phyloP scores from a whole-genome alignment of 768 basidiomycete species.

The Serpula lacrymans region DNA sequence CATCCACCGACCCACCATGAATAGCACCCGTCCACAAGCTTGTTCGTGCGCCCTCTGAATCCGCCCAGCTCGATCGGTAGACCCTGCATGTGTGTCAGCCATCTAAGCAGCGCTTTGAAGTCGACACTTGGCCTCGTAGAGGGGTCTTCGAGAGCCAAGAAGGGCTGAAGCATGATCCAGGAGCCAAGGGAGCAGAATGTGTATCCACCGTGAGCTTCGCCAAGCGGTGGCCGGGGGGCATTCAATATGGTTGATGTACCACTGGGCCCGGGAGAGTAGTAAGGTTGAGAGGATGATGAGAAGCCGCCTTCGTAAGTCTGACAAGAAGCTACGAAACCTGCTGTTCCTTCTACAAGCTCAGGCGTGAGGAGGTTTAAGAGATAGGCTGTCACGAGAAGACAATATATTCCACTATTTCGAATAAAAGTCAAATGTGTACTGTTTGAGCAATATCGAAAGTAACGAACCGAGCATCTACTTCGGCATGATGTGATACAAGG shows the following conservation, averaged over 20 bases:
- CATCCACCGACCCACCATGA: slow-evolving; percentile 99
- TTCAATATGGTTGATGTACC: slow-evolving; percentile 29
- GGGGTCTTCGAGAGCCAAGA: slow-evolving; percentile 27
- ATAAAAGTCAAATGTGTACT: not conserved
- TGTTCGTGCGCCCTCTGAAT: slow-evolving; percentile 92
- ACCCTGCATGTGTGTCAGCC: slow-evolving; percentile 88
- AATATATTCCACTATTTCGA: slow-evolving; percentile 79
- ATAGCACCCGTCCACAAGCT: slow-evolving; percentile 99
- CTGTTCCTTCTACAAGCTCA: slow-evolving; percentile 72
- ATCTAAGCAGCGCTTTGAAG: slow-evolving; percentile 59
- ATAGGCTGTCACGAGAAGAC: slow-evolving; percentile 79
- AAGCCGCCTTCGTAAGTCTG: slow-evolving; percentile 99
- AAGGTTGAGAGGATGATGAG: slow-evolving; percentile 73
- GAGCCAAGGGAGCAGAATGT: slow-evolving; percentile 90
- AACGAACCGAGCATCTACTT: slow-evolving; percentile 88
- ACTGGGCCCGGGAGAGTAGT: slow-evolving; percentile 35
- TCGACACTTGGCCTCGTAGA: slow-evolving; percentile 45
- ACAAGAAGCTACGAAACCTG: slow-evolving; percentile 80
- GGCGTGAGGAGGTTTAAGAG: slow-evolving; percentile 87
- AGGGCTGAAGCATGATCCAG: slow-evolving; percentile 73
- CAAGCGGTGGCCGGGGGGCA: slow-evolving; percentile 68
- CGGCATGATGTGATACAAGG: slow-evolving; percentile 79
- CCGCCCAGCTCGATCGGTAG: slow-evolving; percentile 81
- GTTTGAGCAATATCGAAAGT: not conserved
- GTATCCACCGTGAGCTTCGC: slow-evolving; percentile 98